A percentile compares a stretch with the other conserved stretches of the same genome.
phyloP scores from a whole-genome alignment of 2,329 filamentous ascomycete genomes.

The Xylariaceae sp. region DNA sequence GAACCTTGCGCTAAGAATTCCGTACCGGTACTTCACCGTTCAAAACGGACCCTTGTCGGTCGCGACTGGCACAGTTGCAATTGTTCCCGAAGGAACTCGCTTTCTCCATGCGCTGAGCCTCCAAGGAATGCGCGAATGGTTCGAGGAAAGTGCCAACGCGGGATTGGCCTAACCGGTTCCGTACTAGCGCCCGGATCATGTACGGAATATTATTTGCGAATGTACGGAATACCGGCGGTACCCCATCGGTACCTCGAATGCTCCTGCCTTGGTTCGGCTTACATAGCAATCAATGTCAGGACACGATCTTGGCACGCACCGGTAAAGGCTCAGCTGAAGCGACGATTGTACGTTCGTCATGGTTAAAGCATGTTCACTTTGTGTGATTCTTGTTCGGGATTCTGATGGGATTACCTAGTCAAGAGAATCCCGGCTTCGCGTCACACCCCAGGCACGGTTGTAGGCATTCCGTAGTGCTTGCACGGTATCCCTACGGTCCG shows the following conservation, averaged over 20 bases:
- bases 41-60: not conserved
- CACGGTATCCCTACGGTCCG: too few species aligned
- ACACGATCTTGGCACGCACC: not conserved
- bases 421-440: too few species aligned
- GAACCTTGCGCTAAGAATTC: not conserved
- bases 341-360: conserved; percentile 1
- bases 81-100: conserved; percentile 12
- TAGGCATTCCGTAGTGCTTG: too few species aligned
- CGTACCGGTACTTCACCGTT: conserved; percentile 2
- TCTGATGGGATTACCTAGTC: too few species aligned
- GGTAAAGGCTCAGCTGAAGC: conserved; percentile 10
- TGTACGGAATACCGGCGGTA: not conserved
- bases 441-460: too few species aligned
- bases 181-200: not conserved
- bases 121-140: conserved; percentile 12
- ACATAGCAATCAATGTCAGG: not conserved
- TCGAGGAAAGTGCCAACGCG: conserved; percentile 2
- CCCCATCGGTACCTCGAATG: not conserved
- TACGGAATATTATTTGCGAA: not conserved
- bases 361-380: too few species aligned
- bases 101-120: conserved; percentile 10
- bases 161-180: not conserved
- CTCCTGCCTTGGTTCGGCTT: not conserved
- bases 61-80: conserved; percentile 7
- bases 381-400: too few species aligned